Base-by-base conservation (phyloP, 768 basidiomycete genomes). In the Boletus insuetus region DNA sequence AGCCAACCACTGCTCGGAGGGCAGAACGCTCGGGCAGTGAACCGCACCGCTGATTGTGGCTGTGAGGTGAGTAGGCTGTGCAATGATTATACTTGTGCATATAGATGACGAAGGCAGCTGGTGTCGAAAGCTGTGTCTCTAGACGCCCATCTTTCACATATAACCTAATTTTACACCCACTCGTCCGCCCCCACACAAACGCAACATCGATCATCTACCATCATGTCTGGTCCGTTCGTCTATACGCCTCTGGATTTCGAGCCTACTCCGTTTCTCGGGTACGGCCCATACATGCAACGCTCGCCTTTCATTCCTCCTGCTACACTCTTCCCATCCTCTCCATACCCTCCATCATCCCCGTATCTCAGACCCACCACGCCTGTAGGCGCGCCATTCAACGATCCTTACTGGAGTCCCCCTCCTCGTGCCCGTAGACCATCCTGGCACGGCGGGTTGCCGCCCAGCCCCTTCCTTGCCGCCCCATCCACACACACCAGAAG, bases 261-360 rank as follows among this genome's bases (percentile, higher is more conserved):
- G 52, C 65, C 72, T 22, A 73, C 73, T 6, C 69, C 70, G 22
- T 75, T 70, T 54, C 67, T 67, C 62, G 64, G 68, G 51, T 68
- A 64, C 52, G 70, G 55, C 60, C n/a, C 50, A 22, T 71, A 59
- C 59, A 65, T 66, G 59, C 72, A 69, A 51, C 69, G 61, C 26
- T 78, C 79, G 0, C 78, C 80, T 1, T 81, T 81, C 59, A 71
- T 77, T 40, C 79, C 79, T 3, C 67, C 70, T 26, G 56, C 73
- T 34, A 53, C 70, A 6, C 68, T 78, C 6, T 74, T 61, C 52
- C 69, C 73, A 3, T 56, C 68, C 17, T 79, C 79, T 9, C 79
- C 79, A 5, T 71, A 55, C 19, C 49, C 56, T 12, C 65, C 63
- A 3, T 51, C 69, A 1, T 58, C 72, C 6, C 65, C 74, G 10